These are phyloP conservation scores for Lasiodiplodia gonubiensis DNA, from an alignment of 2,329 filamentous ascomycete species.

Conservation along the genomic window DNA sequence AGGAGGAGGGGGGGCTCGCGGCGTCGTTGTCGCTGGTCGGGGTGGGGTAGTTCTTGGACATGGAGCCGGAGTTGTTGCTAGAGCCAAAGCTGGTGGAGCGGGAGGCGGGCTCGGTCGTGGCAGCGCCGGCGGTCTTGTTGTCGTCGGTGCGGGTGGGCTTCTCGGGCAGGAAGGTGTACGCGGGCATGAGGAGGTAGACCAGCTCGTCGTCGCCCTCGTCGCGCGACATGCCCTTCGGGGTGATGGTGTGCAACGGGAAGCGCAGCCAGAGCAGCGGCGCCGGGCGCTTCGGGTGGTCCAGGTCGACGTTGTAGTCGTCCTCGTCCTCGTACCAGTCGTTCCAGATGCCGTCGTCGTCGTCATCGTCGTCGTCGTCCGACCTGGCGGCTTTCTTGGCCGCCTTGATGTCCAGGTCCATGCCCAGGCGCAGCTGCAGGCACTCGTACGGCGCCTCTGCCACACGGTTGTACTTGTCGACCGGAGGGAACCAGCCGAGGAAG, in stretches of 20 bases:
- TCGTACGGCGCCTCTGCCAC: not conserved
- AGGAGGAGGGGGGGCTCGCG: too few relatives aligned
- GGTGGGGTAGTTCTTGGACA: not conserved
- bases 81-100: not conserved
- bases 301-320: not conserved
- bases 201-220: not conserved
- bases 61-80: not conserved
- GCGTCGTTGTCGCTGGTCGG: too few relatives aligned
- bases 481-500: not conserved
- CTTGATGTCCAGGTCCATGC: not conserved
- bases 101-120: not conserved
- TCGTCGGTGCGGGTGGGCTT: not conserved
- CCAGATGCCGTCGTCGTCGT: not conserved
- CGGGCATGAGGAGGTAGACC: not conserved
- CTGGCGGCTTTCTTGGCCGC: not conserved
- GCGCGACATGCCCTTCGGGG: not conserved
- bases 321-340: not conserved
- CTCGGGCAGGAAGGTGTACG: not conserved
- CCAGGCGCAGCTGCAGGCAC: not conserved
- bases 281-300: not conserved
- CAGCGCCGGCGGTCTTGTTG: not conserved
- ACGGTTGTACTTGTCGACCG: not conserved
- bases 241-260: not conserved
- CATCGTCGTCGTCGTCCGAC: not conserved
- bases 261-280: conserved; percentile 9